These are phyloP conservation scores for Penicillium egyptiacum DNA, from an alignment of 495 filamentous ascomycete genomes.

Conservation along the genomic window DNA sequence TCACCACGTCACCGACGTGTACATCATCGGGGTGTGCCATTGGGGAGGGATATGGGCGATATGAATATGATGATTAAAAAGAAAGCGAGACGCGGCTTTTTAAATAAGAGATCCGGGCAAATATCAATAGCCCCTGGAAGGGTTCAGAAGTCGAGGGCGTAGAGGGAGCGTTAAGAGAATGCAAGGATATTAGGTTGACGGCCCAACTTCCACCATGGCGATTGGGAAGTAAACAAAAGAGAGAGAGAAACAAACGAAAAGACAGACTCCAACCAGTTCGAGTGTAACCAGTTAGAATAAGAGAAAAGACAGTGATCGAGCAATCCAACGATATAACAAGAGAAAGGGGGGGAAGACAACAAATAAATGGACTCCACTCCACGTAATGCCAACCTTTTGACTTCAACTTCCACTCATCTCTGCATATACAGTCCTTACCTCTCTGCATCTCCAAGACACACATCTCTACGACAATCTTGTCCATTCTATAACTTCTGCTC, in stretches of 20 bases:
- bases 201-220: constrained; percentile 23
- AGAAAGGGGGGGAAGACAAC: constrained; percentile 28
- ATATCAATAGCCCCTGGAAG: constrained; percentile 10
- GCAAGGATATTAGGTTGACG: constrained; percentile 9
- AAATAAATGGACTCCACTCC: constrained; percentile 22
- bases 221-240: not conserved
- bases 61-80: constrained; percentile 7
- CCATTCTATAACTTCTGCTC: not conserved
- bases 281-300: not conserved
- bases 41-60: not conserved
- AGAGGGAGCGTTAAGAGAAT: constrained; percentile 17
- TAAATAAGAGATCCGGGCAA: constrained; percentile 10
- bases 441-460: constrained; percentile 8
- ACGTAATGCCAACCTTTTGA: constrained; percentile 6
- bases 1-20: constrained; percentile 83
- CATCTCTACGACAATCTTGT: constrained; percentile 1
- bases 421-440: constrained; percentile 16
- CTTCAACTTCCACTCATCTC: constrained; percentile 11
- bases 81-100: not conserved
- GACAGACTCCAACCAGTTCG: not conserved
- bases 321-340: constrained; percentile 4
- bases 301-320: not conserved
- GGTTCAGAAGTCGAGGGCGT: constrained; percentile 8
- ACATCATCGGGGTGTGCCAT: constrained; percentile 56
- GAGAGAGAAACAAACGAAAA: not conserved